phyloP scores from a whole-genome alignment of 2,329 filamentous ascomycete species.

The Zymoseptoria brevis region DNA sequence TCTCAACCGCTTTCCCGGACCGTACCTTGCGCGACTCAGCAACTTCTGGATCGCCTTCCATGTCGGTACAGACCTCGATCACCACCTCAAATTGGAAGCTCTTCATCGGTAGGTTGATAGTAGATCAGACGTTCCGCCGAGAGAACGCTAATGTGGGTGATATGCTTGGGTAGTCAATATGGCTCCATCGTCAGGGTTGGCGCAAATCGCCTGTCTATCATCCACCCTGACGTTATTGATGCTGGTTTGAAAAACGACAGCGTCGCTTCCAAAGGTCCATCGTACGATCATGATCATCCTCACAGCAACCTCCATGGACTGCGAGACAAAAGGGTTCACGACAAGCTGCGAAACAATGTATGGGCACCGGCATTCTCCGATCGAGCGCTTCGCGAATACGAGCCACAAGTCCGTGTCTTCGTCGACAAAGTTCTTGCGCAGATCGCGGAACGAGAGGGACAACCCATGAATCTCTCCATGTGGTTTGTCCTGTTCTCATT shows the following conservation, averaged over 20 bases:
- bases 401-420: conserved; percentile 29
- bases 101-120: conserved; percentile 21
- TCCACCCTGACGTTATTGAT: conserved; percentile 30
- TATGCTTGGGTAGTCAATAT: conserved; percentile 14
- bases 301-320: conserved; percentile 31
- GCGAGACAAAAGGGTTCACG: conserved; percentile 31
- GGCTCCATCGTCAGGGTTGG: conserved; percentile 30
- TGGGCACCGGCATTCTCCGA: conserved; percentile 37
- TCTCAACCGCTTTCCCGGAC: conserved; percentile 28
- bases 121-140: not conserved
- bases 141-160: not conserved
- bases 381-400: conserved; percentile 35
- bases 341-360: conserved; percentile 19
- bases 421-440: conserved; percentile 28
- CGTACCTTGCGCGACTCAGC: conserved; percentile 28
- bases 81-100: conserved; percentile 21
- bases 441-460: conserved; percentile 19
- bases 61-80: conserved; percentile 20
- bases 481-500: conserved; percentile 37
- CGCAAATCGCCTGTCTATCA: conserved; percentile 31
- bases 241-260: conserved; percentile 31
- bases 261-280: conserved; percentile 34
- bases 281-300: conserved; percentile 33
- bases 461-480: conserved; percentile 31
- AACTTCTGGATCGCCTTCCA: conserved; percentile 23